A percentile compares a stretch with the other conserved stretches of the same genome.
Conservation (phyloP, 2,329 filamentous ascomycete species). For the Endoconidiophora polonica region DNA sequence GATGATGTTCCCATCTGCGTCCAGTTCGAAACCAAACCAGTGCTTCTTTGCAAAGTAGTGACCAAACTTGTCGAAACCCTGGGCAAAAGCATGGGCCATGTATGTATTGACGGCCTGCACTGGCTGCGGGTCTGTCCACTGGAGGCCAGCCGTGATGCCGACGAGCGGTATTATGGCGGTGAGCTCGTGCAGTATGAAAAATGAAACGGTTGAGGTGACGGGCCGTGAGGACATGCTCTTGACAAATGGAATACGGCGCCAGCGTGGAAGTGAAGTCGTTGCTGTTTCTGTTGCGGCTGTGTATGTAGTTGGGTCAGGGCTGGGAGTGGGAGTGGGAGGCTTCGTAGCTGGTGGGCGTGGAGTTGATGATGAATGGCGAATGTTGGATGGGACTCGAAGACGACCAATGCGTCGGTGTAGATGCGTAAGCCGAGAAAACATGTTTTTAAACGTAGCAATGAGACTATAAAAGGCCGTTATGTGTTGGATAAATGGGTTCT, state of each 20-base stretch:
- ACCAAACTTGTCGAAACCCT: constrained; percentile 59
- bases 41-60: constrained; percentile 61
- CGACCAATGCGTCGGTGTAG: background rate
- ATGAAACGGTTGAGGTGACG: constrained; percentile 66
- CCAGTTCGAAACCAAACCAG: constrained; percentile 49
- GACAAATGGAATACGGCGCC: constrained; percentile 35
- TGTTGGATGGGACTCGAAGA: background rate
- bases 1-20: constrained; percentile 23
- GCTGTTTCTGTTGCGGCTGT: background rate
- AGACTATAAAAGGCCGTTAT: too few species aligned
- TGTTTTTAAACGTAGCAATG: background rate
- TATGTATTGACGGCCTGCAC: constrained; percentile 31
- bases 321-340: background rate
- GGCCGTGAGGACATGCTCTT: constrained; percentile 57
- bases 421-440: too few species aligned
- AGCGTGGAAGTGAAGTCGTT: background rate
- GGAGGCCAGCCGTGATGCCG: constrained; percentile 58
- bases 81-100: constrained; percentile 34
- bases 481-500: too few species aligned
- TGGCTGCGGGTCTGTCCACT: constrained; percentile 63
- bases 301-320: background rate
- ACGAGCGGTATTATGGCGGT: constrained; percentile 72
- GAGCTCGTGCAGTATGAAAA: constrained; percentile 79
- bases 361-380: constrained; percentile 1
- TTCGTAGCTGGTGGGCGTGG: background rate